phyloP scores from a whole-genome alignment of 2,329 filamentous ascomycete species.

The Pyrenochaeta sp. region DNA sequence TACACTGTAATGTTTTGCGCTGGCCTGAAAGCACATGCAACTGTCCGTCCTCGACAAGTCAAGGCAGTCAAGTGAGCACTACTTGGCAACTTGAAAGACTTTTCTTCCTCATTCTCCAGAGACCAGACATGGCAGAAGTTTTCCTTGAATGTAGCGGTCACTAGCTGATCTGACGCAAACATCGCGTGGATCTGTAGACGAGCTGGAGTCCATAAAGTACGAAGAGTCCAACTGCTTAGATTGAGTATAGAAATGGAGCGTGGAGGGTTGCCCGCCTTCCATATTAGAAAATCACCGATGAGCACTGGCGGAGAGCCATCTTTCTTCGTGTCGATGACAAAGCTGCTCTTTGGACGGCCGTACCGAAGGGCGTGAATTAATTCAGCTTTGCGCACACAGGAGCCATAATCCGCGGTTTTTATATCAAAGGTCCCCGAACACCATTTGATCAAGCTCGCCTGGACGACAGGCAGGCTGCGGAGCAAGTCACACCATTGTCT shows the following conservation, averaged over 20 bases:
- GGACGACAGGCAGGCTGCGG: constrained; percentile 32
- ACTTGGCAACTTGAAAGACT: constrained; percentile 30
- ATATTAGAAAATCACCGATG: constrained; percentile 26
- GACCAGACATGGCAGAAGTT: constrained; percentile 30
- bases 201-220: constrained; percentile 17
- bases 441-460: constrained; percentile 28
- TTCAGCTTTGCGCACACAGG: constrained; percentile 27
- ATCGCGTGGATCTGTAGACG: constrained; percentile 28
- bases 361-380: constrained; percentile 34
- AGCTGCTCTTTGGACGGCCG: constrained; percentile 14
- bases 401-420: constrained; percentile 18
- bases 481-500: constrained; percentile 41
- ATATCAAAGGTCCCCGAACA: constrained; percentile 22
- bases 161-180: constrained; percentile 30
- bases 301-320: constrained; percentile 3
- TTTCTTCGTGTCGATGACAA: neutral
- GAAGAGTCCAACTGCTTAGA: constrained; percentile 25
- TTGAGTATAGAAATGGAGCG: constrained; percentile 29
- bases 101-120: constrained; percentile 16
- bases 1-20: constrained; percentile 21
- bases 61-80: constrained; percentile 7
- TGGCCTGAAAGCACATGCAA: constrained; percentile 27
- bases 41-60: constrained; percentile 25
- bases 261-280: constrained; percentile 4
- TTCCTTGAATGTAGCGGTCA: constrained; percentile 23